Percentiles rank a stretch among this genome's conserved stretches.
Evolutionary conservation across 2,329 filamentous ascomycete species (phyloP).

Genomic region (Blastomyces silverae): DNA sequence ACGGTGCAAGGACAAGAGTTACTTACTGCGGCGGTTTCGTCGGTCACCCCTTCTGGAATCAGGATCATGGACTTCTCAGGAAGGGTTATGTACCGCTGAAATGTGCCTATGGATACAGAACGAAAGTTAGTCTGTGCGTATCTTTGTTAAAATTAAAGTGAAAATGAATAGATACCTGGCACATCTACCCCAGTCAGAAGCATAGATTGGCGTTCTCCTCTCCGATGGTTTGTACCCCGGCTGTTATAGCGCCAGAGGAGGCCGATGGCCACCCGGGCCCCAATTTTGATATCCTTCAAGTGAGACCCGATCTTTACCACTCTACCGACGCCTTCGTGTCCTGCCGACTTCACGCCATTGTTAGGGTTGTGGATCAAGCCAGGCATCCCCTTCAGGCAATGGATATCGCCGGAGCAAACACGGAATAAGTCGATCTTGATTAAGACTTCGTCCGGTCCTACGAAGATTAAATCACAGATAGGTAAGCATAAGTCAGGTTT

Average conservation of each 20-base stretch:
- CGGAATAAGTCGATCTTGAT: constrained; percentile 48
- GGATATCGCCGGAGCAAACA: no score
- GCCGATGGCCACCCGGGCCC: constrained; percentile 32
- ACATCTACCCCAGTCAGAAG: constrained; percentile 42
- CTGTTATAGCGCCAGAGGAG: no score
- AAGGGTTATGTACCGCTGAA: constrained; percentile 54
- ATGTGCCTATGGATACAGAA: constrained; percentile 40
- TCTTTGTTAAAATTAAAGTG: neutral
- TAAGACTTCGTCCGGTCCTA: constrained; percentile 50
- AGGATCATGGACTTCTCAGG: constrained; percentile 50
- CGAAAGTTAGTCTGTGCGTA: neutral
- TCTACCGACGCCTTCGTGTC: constrained; percentile 53
- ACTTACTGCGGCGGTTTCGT: constrained; percentile 46
- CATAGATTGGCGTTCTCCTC: constrained; percentile 20
- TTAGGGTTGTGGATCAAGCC: no score
- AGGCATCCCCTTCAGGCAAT: no score
- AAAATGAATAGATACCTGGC: constrained; percentile 18
- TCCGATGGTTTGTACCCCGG: no score
- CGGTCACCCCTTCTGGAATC: constrained; percentile 51
- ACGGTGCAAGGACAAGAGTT: neutral
- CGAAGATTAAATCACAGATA: neutral
- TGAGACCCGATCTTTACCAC: constrained; percentile 51
- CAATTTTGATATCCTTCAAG: constrained; percentile 49
- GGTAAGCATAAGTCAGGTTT: neutral
- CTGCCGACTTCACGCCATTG: constrained; percentile 20